Conservation (phyloP, 768 basidiomycete genomes). For the Tulasnella calospora region DNA sequence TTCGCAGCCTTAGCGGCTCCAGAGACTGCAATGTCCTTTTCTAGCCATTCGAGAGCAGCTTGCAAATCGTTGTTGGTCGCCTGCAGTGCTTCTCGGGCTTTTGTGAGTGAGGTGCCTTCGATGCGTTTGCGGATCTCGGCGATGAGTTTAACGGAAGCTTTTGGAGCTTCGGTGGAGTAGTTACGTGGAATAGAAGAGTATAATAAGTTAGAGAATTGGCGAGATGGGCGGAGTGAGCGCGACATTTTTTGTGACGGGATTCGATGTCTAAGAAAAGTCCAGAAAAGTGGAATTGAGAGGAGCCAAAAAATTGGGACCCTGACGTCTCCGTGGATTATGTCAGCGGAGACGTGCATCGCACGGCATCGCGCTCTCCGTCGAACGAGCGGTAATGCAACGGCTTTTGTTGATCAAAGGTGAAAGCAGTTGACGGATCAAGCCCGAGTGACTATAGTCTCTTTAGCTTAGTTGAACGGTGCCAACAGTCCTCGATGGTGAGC, state of each 20-base stretch:
- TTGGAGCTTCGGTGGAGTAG: slow-evolving; percentile 2
- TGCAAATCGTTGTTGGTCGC: slow-evolving; percentile 69
- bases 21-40: slow-evolving; percentile 62
- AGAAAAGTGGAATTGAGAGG: neutral
- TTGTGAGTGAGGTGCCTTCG: slow-evolving; percentile 61
- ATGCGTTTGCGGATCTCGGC: slow-evolving; percentile 78
- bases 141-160: slow-evolving; percentile 56
- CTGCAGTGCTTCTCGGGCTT: slow-evolving; percentile 81
- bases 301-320: slow-evolving; percentile 5
- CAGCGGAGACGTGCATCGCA: neutral
- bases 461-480: too few species aligned
- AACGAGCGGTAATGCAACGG: too few species aligned
- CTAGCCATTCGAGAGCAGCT: slow-evolving; percentile 73
- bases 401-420: too few species aligned
- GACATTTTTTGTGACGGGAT: neutral
- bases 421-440: too few species aligned
- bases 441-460: too few species aligned
- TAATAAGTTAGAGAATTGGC: slow-evolving; percentile 7
- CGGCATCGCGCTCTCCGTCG: neutral
- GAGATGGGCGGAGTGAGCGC: neutral
- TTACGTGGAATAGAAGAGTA: neutral
- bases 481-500: too few species aligned
- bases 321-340: neutral
- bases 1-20: slow-evolving; percentile 81
- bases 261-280: neutral